Evolutionary conservation across 163 green algal species (phyloP).

Genomic region (Chloroidium sp.): DNA sequence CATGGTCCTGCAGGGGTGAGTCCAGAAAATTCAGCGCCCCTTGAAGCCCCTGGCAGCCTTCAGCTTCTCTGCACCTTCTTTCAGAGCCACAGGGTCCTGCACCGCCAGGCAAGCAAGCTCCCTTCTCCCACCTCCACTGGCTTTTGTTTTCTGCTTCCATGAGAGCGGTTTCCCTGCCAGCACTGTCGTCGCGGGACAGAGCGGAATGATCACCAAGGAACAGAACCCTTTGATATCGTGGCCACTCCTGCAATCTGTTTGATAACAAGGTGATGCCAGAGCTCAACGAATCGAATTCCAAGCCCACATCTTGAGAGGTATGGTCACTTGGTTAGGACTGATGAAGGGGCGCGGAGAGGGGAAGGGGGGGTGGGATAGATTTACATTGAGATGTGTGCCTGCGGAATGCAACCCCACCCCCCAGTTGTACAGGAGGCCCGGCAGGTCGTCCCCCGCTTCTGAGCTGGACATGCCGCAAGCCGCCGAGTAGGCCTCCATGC

Average conservation of each 20-base stretch:
- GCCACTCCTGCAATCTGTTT: too few relatives aligned
- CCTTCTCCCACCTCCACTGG: background rate
- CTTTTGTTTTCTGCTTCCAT: background rate
- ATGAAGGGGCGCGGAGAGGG: too few relatives aligned
- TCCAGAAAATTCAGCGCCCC: constrained; percentile 8
- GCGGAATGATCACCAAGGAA: background rate
- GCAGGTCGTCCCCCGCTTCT: constrained; percentile 63
- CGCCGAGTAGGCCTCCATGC: constrained; percentile 33
- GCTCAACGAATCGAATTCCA: too few relatives aligned
- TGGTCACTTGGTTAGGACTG: too few relatives aligned
- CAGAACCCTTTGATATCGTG: background rate
- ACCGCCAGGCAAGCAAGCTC: background rate
- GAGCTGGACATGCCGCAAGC: constrained; percentile 34
- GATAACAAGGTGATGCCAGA: background rate
- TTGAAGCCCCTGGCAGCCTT: background rate
- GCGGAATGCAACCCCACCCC: constrained; percentile 44
- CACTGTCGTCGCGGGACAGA: too few relatives aligned
- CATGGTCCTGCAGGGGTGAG: background rate
- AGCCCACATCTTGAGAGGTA: too few relatives aligned
- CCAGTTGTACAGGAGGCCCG: constrained; percentile 76
- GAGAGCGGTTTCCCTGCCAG: too few relatives aligned
- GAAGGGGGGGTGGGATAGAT: too few relatives aligned
- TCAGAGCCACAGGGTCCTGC: background rate
- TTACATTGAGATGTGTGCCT: constrained; percentile 12
- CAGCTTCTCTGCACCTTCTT: background rate